These are phyloP conservation scores for Tetragonia tetragonoides DNA, from an alignment of 148 eudicot genomes.

Conservation along the genomic window DNA sequence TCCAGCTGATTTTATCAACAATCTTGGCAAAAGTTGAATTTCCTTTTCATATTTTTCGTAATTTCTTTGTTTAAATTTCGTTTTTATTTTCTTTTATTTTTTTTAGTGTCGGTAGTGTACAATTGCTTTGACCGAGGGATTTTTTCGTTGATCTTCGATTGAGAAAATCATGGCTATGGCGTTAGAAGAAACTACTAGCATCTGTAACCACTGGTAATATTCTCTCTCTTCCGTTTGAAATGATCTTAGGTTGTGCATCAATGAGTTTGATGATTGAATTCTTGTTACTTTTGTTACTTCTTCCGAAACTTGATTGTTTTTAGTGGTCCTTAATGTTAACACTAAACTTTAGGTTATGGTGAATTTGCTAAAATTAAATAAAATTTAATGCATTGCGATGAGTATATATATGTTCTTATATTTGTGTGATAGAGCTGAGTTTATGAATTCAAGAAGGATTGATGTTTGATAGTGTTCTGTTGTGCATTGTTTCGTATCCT, in stretches of 20 bases:
- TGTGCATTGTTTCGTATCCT: neutral
- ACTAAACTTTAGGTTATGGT: neutral
- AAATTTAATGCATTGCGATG: neutral
- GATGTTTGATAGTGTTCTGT: neutral
- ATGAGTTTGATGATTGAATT: constrained; percentile 14
- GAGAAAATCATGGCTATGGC: constrained; percentile 45
- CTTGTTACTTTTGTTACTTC: neutral
- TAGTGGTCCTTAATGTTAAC: neutral
- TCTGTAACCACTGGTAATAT: constrained; percentile 69
- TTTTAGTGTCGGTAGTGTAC: constrained; percentile 15
- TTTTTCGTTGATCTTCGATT: constrained; percentile 12
- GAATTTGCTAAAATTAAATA: neutral
- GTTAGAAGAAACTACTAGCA: constrained; percentile 46
- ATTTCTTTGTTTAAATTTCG: neutral
- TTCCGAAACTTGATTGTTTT: neutral
- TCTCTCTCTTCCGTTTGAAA: neutral
- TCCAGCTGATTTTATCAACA: neutral
- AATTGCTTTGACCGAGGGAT: constrained; percentile 17
- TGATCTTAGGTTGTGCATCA: neutral
- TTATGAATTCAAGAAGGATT: constrained; percentile 3
- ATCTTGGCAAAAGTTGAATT: neutral
- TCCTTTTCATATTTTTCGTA: neutral
- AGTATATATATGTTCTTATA: neutral
- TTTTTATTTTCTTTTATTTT: neutral
- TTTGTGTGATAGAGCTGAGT: constrained; percentile 5